Conservation (phyloP, 2,329 filamentous ascomycete species). For the Thielaviopsis ethacetica region DNA sequence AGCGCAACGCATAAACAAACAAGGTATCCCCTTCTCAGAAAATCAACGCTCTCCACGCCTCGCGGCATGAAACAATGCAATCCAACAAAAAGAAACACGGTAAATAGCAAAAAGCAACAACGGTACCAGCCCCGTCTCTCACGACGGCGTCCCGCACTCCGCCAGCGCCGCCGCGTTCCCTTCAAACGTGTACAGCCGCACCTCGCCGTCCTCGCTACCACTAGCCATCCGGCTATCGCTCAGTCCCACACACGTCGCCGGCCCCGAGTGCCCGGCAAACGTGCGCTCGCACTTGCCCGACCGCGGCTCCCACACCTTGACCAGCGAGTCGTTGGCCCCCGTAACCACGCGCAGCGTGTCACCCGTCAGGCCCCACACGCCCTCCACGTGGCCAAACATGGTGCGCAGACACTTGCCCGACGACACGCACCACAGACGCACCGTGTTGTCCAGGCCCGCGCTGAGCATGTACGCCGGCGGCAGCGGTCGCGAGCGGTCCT, state of each 20-base stretch:
- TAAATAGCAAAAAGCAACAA: not conserved
- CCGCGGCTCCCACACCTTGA: slow-evolving; percentile 84
- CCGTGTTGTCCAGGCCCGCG: slow-evolving; percentile 76
- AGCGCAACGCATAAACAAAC: not conserved
- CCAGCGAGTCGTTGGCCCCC: slow-evolving; percentile 83
- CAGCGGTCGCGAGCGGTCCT: slow-evolving; percentile 44
- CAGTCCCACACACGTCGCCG: slow-evolving; percentile 82
- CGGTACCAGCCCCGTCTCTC: slow-evolving; percentile 8
- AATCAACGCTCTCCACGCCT: too few relatives aligned
- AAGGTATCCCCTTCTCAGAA: too few relatives aligned
- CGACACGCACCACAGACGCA: slow-evolving; percentile 80
- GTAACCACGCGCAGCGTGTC: slow-evolving; percentile 79
- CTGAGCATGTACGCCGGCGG: slow-evolving; percentile 88
- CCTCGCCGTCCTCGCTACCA: slow-evolving; percentile 85
- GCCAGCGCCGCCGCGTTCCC: slow-evolving; percentile 28
- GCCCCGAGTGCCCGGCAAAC: slow-evolving; percentile 76
- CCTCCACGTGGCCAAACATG: slow-evolving; percentile 93
- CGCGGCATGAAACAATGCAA: too few relatives aligned
- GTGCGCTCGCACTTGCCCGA: slow-evolving; percentile 85
- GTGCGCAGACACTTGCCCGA: slow-evolving; percentile 72
- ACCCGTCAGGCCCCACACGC: slow-evolving; percentile 82
- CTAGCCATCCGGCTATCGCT: slow-evolving; percentile 82
- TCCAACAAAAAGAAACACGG: not conserved
- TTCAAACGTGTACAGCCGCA: slow-evolving; percentile 67
- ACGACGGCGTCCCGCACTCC: slow-evolving; percentile 35